These are phyloP conservation scores for Coemansia sp. DNA, from an alignment of 192 early-diverging fungal genomes.

Conservation along the genomic window DNA sequence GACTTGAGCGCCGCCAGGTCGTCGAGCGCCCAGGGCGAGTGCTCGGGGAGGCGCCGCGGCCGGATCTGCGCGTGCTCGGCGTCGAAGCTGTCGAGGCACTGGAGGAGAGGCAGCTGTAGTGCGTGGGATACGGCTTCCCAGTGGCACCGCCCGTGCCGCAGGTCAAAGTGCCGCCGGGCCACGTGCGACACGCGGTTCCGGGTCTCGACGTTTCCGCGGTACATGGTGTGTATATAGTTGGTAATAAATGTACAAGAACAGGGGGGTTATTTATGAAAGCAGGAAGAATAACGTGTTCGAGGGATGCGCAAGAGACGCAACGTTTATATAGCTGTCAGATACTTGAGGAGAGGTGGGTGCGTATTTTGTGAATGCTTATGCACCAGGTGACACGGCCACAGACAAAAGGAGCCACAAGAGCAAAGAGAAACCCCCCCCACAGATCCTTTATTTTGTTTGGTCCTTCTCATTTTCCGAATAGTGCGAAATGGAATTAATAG, in stretches of 20 bases:
- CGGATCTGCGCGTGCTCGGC: neutral
- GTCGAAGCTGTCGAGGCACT: conserved; percentile 29
- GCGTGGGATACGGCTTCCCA: conserved; percentile 34
- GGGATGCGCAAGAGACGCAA: no score
- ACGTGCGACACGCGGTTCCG: conserved; percentile 8
- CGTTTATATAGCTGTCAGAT: no score
- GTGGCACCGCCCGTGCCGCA: conserved; percentile 8
- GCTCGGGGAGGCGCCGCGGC: conserved; percentile 10
- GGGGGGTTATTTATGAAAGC: neutral
- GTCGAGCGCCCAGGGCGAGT: conserved; percentile 22
- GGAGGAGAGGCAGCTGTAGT: conserved; percentile 21
- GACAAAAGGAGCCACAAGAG: neutral
- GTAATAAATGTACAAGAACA: no score
- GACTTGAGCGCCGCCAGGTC: conserved; percentile 24
- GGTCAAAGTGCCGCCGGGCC: conserved; percentile 8
- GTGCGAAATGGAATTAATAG: neutral
- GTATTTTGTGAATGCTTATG: no score
- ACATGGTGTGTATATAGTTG: neutral
- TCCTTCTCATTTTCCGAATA: neutral
- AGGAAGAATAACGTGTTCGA: no score
- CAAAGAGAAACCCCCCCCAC: no score
- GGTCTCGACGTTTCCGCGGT: conserved; percentile 1
- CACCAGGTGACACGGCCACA: neutral
- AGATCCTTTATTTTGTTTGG: no score
- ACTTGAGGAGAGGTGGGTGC: no score